Percentiles rank a stretch among this genome's conserved stretches.
These are phyloP conservation scores for Irpex rosettiformis DNA, from an alignment of 1,284 basidiomycete species.

Conservation along the genomic window DNA sequence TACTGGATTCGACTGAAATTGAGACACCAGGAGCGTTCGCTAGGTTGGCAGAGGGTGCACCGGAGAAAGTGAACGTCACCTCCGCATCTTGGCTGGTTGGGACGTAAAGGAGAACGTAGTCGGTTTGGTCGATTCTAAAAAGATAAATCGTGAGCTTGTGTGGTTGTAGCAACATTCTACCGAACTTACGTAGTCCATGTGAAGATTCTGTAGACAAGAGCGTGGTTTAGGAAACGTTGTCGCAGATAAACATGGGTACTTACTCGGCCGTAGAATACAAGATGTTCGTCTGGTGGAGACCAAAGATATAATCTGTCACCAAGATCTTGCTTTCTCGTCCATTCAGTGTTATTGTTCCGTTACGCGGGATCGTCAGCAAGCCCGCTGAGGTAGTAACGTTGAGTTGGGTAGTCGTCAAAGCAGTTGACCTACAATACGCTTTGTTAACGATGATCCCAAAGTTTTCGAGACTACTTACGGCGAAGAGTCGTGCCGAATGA, in stretches of 20 bases:
- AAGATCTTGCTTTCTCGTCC: conserved; percentile 48
- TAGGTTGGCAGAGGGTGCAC: conserved; percentile 27
- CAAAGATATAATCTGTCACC: conserved; percentile 47
- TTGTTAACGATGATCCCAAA: background rate
- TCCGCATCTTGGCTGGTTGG: conserved; percentile 39
- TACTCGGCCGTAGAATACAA: conserved; percentile 49
- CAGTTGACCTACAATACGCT: conserved; percentile 1
- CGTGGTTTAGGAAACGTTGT: conserved; percentile 7
- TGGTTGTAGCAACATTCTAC: background rate
- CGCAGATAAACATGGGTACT: conserved; percentile 18
- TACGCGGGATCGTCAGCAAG: conserved; percentile 34
- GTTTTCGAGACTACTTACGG: conserved; percentile 29
- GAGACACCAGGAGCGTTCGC: conserved; percentile 26
- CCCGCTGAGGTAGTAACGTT: conserved; percentile 41
- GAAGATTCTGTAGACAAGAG: conserved; percentile 42
- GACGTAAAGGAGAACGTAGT: conserved; percentile 46
- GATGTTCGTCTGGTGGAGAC: conserved; percentile 31
- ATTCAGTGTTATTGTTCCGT: conserved; percentile 38
- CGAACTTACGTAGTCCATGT: conserved; percentile 40
- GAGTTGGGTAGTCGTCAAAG: conserved; percentile 26
- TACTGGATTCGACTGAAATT: conserved; percentile 30
- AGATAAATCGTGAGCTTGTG: background rate
- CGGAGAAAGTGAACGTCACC: conserved; percentile 35
- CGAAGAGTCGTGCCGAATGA: conserved; percentile 45
- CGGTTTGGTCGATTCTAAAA: conserved; percentile 33